phyloP scores from a whole-genome alignment of 345 rosid species.

The Geranium brycei region DNA sequence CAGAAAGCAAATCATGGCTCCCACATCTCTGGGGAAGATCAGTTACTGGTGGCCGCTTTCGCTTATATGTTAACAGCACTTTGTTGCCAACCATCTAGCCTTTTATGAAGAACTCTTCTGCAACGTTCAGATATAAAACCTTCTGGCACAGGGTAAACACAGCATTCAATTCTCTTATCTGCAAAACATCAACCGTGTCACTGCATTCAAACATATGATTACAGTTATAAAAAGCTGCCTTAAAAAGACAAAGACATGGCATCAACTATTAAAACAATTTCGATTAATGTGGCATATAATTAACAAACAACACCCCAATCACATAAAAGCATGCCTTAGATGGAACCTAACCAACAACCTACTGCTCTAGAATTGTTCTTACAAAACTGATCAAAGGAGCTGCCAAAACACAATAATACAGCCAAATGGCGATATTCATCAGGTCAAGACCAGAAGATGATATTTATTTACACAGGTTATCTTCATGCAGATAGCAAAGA shows the following conservation, averaged over 20 bases:
- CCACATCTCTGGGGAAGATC: slow-evolving; percentile 10
- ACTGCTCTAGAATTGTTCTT: neutral
- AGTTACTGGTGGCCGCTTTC: slow-evolving; percentile 19
- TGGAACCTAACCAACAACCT: neutral
- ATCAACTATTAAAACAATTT: too few relatives aligned
- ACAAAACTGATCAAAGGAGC: neutral
- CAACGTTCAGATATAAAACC: neutral
- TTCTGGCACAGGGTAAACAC: neutral
- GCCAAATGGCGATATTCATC: neutral
- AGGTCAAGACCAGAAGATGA: neutral
- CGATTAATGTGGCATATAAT: neutral
- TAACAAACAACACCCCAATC: neutral
- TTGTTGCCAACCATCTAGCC: slow-evolving; percentile 21
- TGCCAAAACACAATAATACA: neutral
- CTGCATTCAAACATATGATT: neutral
- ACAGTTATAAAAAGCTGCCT: neutral
- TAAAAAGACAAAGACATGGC: neutral
- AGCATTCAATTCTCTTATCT: neutral
- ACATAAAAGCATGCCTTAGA: neutral
- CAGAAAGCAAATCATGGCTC: slow-evolving; percentile 9
- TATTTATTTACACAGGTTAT: neutral
- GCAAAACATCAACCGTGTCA: neutral
- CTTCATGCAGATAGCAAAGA: neutral
- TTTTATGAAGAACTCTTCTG: slow-evolving; percentile 2
- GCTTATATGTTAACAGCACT: slow-evolving; percentile 27